Conservation (phyloP, 352 stramenopile species). For the Phytopythium litorale region DNA sequence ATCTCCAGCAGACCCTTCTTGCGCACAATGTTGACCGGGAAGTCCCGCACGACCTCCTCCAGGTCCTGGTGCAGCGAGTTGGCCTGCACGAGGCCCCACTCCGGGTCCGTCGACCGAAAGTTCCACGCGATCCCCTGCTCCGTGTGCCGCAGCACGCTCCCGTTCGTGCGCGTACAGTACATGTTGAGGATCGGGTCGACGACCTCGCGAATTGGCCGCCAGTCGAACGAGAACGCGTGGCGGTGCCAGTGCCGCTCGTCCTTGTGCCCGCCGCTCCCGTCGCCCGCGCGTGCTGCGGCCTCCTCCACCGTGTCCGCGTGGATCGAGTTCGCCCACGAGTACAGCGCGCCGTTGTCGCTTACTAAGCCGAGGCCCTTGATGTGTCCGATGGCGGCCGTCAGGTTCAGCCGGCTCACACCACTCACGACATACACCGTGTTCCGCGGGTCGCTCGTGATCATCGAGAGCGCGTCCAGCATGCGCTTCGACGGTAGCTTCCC, state of each 20-base stretch:
- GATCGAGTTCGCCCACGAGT: conserved; percentile 84
- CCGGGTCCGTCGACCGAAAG: conserved; percentile 96
- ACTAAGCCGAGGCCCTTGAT: conserved; percentile 92
- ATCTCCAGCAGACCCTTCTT: conserved; percentile 95
- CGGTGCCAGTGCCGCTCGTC: conserved; percentile 67
- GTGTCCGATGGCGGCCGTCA: conserved; percentile 90
- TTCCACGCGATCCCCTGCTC: conserved; percentile 96
- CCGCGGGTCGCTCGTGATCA: conserved; percentile 86
- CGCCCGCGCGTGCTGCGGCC: conserved; percentile 13
- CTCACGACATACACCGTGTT: conserved; percentile 99
- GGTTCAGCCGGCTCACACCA: conserved; percentile 88
- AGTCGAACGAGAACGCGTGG: conserved; percentile 86
- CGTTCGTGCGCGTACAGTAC: conserved; percentile 95
- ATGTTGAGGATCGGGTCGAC: conserved; percentile 93
- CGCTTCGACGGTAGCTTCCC: conserved; percentile 87
- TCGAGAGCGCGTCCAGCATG: conserved; percentile 87
- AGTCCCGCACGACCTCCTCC: conserved; percentile 70
- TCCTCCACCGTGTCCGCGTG: conserved; percentile 39
- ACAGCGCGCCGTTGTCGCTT: conserved; percentile 94
- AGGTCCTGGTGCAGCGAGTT: conserved; percentile 90
- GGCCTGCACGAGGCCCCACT: conserved; percentile 95
- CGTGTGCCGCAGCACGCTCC: conserved; percentile 90
- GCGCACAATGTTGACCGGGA: conserved; percentile 72
- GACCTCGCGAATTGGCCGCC: conserved; percentile 89
- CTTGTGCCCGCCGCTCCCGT: conserved; percentile 11